phyloP scores from a whole-genome alignment of 306 rosid species.

The Cyamopsis tetragonoloba region DNA sequence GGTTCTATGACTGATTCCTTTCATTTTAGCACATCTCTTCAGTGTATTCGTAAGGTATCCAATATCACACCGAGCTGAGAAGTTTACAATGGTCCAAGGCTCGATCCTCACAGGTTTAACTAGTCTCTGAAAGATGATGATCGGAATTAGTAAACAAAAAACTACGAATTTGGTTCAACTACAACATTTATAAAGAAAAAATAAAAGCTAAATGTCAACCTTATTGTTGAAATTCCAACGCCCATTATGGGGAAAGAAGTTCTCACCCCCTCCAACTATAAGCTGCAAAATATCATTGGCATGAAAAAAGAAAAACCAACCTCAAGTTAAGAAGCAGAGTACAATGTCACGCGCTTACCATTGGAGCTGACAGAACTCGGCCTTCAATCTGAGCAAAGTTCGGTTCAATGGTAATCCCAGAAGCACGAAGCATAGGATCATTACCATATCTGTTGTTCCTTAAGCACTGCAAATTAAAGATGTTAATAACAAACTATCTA shows the following conservation, averaged over 20 bases:
- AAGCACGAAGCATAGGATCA: constrained; percentile 41
- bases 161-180: not conserved
- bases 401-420: constrained; percentile 30
- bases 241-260: constrained; percentile 30
- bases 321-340: not conserved
- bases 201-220: constrained; percentile 4
- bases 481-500: not conserved
- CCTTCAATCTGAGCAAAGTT: constrained; percentile 29
- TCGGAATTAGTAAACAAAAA: not conserved
- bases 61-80: constrained; percentile 31
- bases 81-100: constrained; percentile 47
- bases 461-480: constrained; percentile 39
- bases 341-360: constrained; percentile 23
- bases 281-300: constrained; percentile 25
- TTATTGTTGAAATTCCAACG: constrained; percentile 46
- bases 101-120: constrained; percentile 28
- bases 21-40: constrained; percentile 3
- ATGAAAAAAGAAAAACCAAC: not conserved
- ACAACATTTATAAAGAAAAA: not conserved
- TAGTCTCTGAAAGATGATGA: constrained; percentile 22
- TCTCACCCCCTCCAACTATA: constrained; percentile 18
- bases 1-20: constrained; percentile 51
- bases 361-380: constrained; percentile 38
- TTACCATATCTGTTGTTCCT: constrained; percentile 27
- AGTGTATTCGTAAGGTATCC: not conserved